A percentile compares a stretch with the other conserved stretches of the same genome.
Evolutionary conservation across 2,329 filamentous ascomycete species (phyloP).

Genomic region (Fusarium sp.): DNA sequence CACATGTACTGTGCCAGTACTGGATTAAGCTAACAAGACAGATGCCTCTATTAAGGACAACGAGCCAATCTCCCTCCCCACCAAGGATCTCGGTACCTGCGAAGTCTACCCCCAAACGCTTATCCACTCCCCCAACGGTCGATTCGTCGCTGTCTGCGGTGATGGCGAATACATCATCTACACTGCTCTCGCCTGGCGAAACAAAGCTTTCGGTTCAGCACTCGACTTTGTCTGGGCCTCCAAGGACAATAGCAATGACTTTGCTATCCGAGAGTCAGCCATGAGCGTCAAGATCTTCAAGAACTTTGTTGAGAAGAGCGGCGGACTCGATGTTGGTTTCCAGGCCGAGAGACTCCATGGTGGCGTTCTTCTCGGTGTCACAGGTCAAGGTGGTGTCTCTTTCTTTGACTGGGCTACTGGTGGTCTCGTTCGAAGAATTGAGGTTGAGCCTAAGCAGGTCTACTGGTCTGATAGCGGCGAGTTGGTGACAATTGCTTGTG

Average conservation of each 20-base stretch:
- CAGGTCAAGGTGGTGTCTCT: slow-evolving; percentile 91
- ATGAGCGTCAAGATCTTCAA: slow-evolving; percentile 98
- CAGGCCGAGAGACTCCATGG: slow-evolving; percentile 91
- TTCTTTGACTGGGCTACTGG: slow-evolving; percentile 97
- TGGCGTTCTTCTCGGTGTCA: slow-evolving; percentile 91
- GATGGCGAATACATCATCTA: slow-evolving; percentile 99
- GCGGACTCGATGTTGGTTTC: slow-evolving; percentile 93
- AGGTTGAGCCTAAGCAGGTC: slow-evolving; percentile 77
- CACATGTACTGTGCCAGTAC: not conserved
- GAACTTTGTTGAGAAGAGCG: slow-evolving; percentile 93
- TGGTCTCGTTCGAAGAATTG: slow-evolving; percentile 88
- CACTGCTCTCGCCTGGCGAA: slow-evolving; percentile 94
- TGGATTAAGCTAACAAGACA: slow-evolving; percentile 47
- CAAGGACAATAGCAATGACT: slow-evolving; percentile 98
- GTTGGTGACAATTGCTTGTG: slow-evolving; percentile 89
- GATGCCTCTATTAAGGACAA: slow-evolving; percentile 89
- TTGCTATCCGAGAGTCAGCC: slow-evolving; percentile 92
- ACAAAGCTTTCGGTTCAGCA: slow-evolving; percentile 96
- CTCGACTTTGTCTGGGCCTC: slow-evolving; percentile 97
- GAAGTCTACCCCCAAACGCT: slow-evolving; percentile 97
- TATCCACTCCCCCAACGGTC: slow-evolving; percentile 93
- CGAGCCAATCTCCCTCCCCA: slow-evolving; percentile 83
- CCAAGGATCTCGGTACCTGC: slow-evolving; percentile 94
- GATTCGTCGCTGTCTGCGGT: slow-evolving; percentile 83
- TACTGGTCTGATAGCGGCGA: slow-evolving; percentile 99